Evolutionary conservation across 805 yeast genomes (phyloP), one percentile per base, ranked within the genome.

Genomic region (Monosporozyma yasuniensis): DNA sequence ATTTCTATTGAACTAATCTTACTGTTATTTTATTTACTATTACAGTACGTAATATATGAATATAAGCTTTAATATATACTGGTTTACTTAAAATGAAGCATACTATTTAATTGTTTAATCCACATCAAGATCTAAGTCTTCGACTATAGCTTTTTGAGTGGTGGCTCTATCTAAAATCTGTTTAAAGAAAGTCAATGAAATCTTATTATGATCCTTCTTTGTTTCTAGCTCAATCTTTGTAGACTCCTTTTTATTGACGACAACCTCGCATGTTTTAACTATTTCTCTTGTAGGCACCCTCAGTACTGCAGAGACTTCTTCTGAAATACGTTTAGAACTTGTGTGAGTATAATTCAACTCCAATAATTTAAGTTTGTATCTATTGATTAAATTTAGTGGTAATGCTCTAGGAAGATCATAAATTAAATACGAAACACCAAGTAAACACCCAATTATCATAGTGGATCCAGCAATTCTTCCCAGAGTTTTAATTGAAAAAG

Each of bases 321-420:
- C 80, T 0, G 95, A 74, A 7, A 93, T 78, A 52, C 99, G 75
- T 45, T 75, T 77, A 0, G 96, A 81, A 63, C 90, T 91, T 43
- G 73, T 59, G 57, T 85, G 93, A 11, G 86, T 81, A 59, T 89
- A 93, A 52, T 90, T 96, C 56, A 81, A 67, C 14, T 76, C 78
- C 41, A 73, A 72, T 32, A 93, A 71, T 59, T 83, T 84, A 6
- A 61, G 61, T 54, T 77, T 78, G 56, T 91, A 77, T 65, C 85
- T 87, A 45, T 75, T 72, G 0, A 93, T 88, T 51, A 88, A 76
- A 51, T 89, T 89, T 56, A 88, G 73, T 18, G 96, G 95, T 58
- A 87, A 80, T 0, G 97, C 96, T 58, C 84, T 79, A 2, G 97
- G 97, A 12, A 95, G 79, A 65, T 93, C 98, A 52, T 75, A 72